Base-by-base conservation (phyloP, 2,329 filamentous ascomycete genomes). In the Pseudogymnoascus sp. region DNA sequence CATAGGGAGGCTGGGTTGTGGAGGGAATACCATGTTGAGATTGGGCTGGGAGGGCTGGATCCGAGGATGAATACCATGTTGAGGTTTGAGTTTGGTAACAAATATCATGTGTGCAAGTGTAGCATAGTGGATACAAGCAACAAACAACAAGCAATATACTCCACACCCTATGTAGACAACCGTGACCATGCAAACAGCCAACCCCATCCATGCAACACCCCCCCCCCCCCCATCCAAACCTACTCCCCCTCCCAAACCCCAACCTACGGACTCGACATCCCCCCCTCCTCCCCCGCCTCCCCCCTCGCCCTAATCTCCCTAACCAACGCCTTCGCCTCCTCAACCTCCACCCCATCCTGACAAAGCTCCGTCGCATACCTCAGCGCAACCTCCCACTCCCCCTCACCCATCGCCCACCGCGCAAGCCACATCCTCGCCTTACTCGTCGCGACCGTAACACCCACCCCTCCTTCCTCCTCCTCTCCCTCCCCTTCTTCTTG, bases 341-440 rank as follows among this genome's bases (percentile, higher is more conserved):
- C 94, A 1, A 97, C 91, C 75, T 97, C 94, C 25, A 95, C 87
- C 0, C 94, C 94, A 75, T 99, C 94, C 75, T 97, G 91, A 73
- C 92, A 97, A 53, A 99, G 79, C 76, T 99, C 94, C 65, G 88
- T 91, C 0, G 92, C 92, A 44, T 97, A 78, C 66, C 91, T 85
- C 76, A 89, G 89, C 3, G 91, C 91, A 18, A 89, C 83, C 33
- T 82, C 79, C 69, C 90, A 90, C 74, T 96, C 91, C 40, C 86
- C 86, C 10, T 83, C 84, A 38, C 84, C 82, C 77, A 96, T 89
- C 11, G 91, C 89, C 77, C 87, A 89, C 63, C 86, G 85, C 14
- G 94, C 94, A 63, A 99, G 84, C 94, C 94, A 99, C 80, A 97
- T 85, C 21, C 94, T 84, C 5, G 94, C 94, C 72, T 92, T 95